Percentiles rank a stretch among this genome's conserved stretches.
These are phyloP conservation scores for Tuctoria greenei DNA, from an alignment of 176 grass and related monocot species.

Conservation along the genomic window DNA sequence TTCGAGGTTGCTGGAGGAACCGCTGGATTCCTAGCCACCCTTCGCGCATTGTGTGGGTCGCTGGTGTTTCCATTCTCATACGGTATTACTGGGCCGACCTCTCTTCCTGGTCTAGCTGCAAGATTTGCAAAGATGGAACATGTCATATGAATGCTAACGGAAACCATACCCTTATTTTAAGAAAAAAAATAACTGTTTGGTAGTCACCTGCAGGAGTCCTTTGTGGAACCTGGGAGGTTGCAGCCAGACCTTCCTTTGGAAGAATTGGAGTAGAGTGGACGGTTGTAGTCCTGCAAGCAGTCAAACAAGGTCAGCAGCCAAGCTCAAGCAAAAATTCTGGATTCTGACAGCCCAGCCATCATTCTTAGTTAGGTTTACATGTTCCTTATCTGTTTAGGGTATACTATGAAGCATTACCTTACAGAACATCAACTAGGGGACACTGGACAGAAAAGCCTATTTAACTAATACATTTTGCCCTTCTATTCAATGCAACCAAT, in stretches of 20 bases:
- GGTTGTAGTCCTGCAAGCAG: slow-evolving; percentile 65
- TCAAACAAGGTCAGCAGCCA: slow-evolving; percentile 12
- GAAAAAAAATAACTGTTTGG: background rate
- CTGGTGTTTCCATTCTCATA: slow-evolving; percentile 13
- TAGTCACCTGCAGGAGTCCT: slow-evolving; percentile 63
- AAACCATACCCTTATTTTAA: background rate
- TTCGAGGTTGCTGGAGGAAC: too few relatives aligned
- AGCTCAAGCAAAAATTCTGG: background rate
- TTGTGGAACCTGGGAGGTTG: slow-evolving; percentile 47
- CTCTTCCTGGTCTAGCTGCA: slow-evolving; percentile 71
- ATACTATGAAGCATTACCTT: background rate
- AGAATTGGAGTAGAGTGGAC: slow-evolving; percentile 53
- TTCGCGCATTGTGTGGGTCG: slow-evolving; percentile 39
- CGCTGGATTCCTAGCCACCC: slow-evolving; percentile 49
- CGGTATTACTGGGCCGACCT: slow-evolving; percentile 46
- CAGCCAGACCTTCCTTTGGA: slow-evolving; percentile 31
- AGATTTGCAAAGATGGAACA: slow-evolving; percentile 7
- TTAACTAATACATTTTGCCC: slow-evolving; percentile 10
- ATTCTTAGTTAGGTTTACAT: background rate
- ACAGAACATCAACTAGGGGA: background rate
- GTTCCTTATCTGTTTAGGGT: background rate
- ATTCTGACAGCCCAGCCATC: background rate
- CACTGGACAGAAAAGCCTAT: background rate
- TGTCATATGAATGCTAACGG: slow-evolving; percentile 1
- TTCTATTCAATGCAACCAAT: background rate